Conservation (phyloP, 2,329 filamentous ascomycete genomes). For the Penicillium sp. region DNA sequence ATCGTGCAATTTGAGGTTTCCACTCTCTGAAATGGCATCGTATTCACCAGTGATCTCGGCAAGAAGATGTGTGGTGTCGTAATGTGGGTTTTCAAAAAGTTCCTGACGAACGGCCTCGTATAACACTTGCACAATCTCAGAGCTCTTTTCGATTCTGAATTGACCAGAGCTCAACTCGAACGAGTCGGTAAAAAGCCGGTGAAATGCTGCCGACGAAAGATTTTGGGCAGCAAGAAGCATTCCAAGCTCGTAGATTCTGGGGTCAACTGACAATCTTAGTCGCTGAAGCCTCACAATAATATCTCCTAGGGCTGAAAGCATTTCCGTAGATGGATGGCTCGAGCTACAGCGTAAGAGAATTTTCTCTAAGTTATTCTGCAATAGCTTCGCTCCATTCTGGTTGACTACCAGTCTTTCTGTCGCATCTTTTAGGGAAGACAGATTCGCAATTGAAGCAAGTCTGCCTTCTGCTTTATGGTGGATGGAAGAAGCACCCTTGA, state of each 20-base stretch:
- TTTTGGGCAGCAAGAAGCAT: slow-evolving; percentile 37
- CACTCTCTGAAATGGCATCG: background rate
- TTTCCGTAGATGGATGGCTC: slow-evolving; percentile 33
- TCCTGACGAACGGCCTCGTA: slow-evolving; percentile 23
- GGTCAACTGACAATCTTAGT: slow-evolving; percentile 16
- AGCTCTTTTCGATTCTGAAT: slow-evolving; percentile 9
- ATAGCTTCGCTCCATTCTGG: slow-evolving; percentile 3
- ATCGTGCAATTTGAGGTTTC: slow-evolving; percentile 20
- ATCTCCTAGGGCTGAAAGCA: slow-evolving; percentile 36
- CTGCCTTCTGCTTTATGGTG: slow-evolving; percentile 3
- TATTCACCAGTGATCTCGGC: slow-evolving; percentile 27
- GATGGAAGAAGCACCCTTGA: slow-evolving; percentile 15
- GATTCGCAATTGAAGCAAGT: slow-evolving; percentile 4
- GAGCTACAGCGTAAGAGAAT: slow-evolving; percentile 30
- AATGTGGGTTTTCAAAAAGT: slow-evolving; percentile 24
- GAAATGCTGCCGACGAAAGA: slow-evolving; percentile 34
- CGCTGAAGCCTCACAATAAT: slow-evolving; percentile 32
- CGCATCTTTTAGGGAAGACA: slow-evolving; percentile 25
- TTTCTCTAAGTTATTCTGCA: slow-evolving; percentile 19
- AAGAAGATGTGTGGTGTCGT: slow-evolving; percentile 27
- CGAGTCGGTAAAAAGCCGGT: slow-evolving; percentile 21
- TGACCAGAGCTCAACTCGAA: slow-evolving; percentile 3
- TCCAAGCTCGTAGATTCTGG: slow-evolving; percentile 25
- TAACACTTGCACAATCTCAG: slow-evolving; percentile 28
- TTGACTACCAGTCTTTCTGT: slow-evolving; percentile 31